These are phyloP conservation scores for Paecilomyces variotii DNA, from an alignment of 2,329 filamentous ascomycete genomes.

Conservation along the genomic window DNA sequence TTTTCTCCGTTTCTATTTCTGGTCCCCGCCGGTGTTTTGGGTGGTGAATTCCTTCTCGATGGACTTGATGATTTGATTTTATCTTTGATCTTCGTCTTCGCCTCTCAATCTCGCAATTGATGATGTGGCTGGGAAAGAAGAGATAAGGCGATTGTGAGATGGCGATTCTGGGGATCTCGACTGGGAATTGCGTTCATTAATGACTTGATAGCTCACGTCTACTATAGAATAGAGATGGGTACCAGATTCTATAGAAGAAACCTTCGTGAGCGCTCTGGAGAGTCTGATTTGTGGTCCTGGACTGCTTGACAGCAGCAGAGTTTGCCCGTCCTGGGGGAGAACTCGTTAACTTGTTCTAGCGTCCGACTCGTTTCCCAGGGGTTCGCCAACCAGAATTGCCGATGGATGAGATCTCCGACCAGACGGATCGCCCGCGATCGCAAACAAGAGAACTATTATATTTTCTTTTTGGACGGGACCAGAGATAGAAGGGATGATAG, in stretches of 20 bases:
- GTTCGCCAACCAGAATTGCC: not conserved
- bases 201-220: not conserved
- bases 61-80: no score
- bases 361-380: not conserved
- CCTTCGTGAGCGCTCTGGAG: not conserved
- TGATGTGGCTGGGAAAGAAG: not conserved
- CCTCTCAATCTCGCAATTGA: not conserved
- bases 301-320: not conserved
- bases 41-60: not conserved
- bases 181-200: not conserved
- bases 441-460: not conserved
- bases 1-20: not conserved
- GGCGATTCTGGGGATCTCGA: not conserved
- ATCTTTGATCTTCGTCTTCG: no score
- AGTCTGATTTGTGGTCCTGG: not conserved
- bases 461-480: not conserved
- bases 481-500: not conserved
- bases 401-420: not conserved
- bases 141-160: not conserved
- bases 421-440: not conserved
- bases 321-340: not conserved
- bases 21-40: not conserved
- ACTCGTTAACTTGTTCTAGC: not conserved
- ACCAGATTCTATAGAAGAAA: not conserved
- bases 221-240: not conserved